Conservation (phyloP, 345 rosid genomes). For the Citrus unshiu region DNA sequence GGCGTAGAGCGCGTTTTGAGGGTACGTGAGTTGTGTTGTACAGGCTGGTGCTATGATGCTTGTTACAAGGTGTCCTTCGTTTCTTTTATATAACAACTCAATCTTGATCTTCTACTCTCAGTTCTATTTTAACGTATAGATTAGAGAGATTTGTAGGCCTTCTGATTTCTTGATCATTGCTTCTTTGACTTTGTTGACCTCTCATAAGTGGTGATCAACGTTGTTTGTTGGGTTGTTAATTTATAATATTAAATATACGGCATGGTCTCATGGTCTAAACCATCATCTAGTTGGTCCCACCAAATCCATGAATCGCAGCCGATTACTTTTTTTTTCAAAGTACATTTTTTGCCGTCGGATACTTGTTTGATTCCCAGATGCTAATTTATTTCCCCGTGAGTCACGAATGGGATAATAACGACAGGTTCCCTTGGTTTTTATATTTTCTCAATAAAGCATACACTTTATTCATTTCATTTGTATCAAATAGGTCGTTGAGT, state of each 20-base stretch:
- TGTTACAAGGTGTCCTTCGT: not conserved
- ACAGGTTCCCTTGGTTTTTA: not conserved
- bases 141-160: not conserved
- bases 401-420: not conserved
- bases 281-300: not conserved
- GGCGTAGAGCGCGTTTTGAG: slow-evolving; percentile 19
- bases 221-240: not conserved
- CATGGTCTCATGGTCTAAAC: not conserved
- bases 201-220: not conserved
- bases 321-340: not conserved
- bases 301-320: not conserved
- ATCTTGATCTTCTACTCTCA: not conserved
- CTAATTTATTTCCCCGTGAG: not conserved
- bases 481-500: not conserved
- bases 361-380: not conserved
- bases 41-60: slow-evolving; percentile 28
- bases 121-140: not conserved
- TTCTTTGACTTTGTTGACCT: not conserved
- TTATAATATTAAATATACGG: not conserved
- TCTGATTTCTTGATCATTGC: not conserved
- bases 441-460: too few species aligned
- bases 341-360: not conserved
- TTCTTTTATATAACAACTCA: not conserved
- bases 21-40: slow-evolving; percentile 2
- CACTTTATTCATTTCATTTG: not conserved